Conservation (phyloP, 202 grass and related monocot genomes). For the Musa balbisiana region DNA sequence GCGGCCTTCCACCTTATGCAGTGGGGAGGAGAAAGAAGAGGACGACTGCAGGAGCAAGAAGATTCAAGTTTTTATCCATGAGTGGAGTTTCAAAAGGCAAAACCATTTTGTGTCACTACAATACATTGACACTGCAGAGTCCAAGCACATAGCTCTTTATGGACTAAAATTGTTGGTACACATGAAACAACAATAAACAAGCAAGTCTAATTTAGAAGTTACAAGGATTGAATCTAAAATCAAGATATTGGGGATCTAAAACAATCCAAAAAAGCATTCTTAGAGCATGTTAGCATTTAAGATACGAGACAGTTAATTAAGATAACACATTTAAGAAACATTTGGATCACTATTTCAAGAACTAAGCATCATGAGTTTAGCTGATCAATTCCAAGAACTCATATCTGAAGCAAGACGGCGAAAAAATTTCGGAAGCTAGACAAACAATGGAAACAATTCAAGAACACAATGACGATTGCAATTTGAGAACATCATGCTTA, state of each 20-base stretch:
- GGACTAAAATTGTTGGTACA: no score
- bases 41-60: slow-evolving; percentile 6
- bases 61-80: not conserved
- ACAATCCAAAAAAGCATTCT: no score
- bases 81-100: not conserved
- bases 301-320: no score
- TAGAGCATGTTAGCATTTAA: no score
- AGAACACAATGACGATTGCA: no score
- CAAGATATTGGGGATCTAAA: no score
- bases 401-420: not conserved
- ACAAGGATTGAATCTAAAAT: no score
- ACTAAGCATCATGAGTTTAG: not conserved
- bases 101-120: not conserved
- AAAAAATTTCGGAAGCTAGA: not conserved
- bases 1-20: slow-evolving; percentile 60
- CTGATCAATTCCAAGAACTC: not conserved
- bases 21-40: not conserved
- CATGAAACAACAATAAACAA: no score
- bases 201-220: no score
- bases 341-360: no score
- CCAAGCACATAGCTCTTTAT: not conserved
- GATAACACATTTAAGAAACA: no score
- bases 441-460: not conserved
- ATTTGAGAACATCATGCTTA: no score
- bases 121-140: not conserved